phyloP scores from a whole-genome alignment of 2,329 filamentous ascomycete genomes.

The Aspergillus neotritici region DNA sequence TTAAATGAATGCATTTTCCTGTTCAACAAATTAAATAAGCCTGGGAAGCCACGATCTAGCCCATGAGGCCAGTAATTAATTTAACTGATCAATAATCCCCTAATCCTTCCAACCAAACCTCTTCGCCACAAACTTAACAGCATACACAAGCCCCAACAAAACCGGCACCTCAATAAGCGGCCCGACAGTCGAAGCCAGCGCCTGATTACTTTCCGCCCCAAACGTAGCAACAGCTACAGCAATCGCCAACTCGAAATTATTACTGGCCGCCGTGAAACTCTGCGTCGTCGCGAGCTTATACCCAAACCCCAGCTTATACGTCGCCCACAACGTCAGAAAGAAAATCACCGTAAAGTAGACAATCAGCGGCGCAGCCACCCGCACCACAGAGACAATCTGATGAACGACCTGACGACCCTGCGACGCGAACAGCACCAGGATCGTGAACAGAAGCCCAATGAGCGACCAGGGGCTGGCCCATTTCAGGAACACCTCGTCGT shows the following conservation, averaged over 20 bases:
- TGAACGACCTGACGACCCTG: slow-evolving; percentile 73
- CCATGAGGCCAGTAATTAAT: too few relatives aligned
- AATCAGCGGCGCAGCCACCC: slow-evolving; percentile 71
- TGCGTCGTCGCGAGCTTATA: slow-evolving; percentile 67
- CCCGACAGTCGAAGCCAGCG: slow-evolving; percentile 34
- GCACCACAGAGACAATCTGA: slow-evolving; percentile 74
- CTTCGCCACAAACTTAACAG: slow-evolving; percentile 44
- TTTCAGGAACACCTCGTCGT: slow-evolving; percentile 63
- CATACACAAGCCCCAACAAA: slow-evolving; percentile 68
- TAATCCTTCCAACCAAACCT: slow-evolving; percentile 11
- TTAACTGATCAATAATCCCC: too few relatives aligned
- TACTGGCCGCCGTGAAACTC: slow-evolving; percentile 81
- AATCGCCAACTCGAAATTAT: slow-evolving; percentile 88
- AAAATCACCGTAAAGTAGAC: slow-evolving; percentile 77
- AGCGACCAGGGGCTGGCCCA: slow-evolving; percentile 67
- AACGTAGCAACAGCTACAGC: slow-evolving; percentile 77
- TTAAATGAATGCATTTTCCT: too few relatives aligned
- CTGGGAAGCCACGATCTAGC: too few relatives aligned
- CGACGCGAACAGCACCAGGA: slow-evolving; percentile 75
- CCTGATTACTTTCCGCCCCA: slow-evolving; percentile 63
- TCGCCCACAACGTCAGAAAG: slow-evolving; percentile 57
- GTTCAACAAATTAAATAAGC: too few relatives aligned
- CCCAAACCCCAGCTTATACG: slow-evolving; percentile 60
- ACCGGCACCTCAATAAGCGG: slow-evolving; percentile 84
- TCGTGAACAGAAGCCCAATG: slow-evolving; percentile 78